A percentile compares a stretch with the other conserved stretches of the same genome.
phyloP scores from a whole-genome alignment of 208 protist species.

The Crithidia expoeki region DNA sequence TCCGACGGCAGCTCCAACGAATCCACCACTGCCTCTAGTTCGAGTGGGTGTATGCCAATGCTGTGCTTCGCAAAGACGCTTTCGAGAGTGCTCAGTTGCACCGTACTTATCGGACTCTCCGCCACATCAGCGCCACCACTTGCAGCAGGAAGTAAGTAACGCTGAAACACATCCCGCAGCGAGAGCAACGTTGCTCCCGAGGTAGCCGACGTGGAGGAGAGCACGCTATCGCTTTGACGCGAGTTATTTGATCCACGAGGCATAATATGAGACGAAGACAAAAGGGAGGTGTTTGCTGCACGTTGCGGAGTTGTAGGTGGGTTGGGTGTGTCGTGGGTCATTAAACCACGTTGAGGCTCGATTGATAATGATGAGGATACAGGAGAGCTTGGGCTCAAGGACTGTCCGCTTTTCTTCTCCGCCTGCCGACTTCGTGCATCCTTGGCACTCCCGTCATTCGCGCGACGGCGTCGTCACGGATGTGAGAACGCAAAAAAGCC shows the following conservation, averaged over 20 bases:
- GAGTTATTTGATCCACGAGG: not conserved
- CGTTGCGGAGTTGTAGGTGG: not conserved
- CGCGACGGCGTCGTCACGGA: conserved; percentile 1
- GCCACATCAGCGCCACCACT: conserved; percentile 6
- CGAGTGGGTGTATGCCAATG: conserved; percentile 40
- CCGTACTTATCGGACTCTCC: conserved; percentile 11
- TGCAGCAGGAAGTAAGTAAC: conserved; percentile 1
- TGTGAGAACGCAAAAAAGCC: conserved; percentile 3
- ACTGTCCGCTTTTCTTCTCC: too few relatives aligned
- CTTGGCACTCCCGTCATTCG: conserved; percentile 22
- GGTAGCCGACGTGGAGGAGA: not conserved
- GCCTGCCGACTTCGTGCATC: not conserved
- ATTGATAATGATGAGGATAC: too few relatives aligned
- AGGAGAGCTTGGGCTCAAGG: too few relatives aligned
- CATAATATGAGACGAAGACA: not conserved
- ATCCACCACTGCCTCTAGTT: conserved; percentile 69
- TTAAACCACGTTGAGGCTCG: not conserved
- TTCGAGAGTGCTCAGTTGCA: conserved; percentile 46
- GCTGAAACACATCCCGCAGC: conserved; percentile 31
- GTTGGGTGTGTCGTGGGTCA: not conserved
- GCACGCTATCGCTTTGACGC: not conserved
- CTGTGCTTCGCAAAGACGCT: conserved; percentile 30
- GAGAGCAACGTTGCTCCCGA: conserved; percentile 16
- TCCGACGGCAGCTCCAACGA: conserved; percentile 46
- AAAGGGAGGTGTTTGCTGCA: not conserved